phyloP scores from a whole-genome alignment of 805 yeast species.

The Candida dajiaensis region DNA sequence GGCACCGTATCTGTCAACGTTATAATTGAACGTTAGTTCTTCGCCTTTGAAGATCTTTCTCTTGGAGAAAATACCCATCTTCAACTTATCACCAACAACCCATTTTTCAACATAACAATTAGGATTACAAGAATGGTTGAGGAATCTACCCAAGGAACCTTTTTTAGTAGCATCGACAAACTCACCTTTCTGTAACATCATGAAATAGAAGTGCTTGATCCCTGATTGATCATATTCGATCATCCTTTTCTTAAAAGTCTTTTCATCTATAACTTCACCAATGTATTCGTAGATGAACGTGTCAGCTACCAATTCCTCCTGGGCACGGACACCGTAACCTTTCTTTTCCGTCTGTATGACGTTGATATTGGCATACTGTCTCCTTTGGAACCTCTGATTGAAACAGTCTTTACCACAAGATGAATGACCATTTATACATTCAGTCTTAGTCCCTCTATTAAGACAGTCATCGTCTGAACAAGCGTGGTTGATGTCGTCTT shows the following conservation, averaged over 20 bases:
- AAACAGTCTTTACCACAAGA: constrained; percentile 74
- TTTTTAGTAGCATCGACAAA: constrained; percentile 90
- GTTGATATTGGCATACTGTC: constrained; percentile 67
- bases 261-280: constrained; percentile 89
- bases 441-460: constrained; percentile 86
- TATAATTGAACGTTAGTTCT: constrained; percentile 78
- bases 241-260: constrained; percentile 68
- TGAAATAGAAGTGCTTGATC: constrained; percentile 82
- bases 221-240: constrained; percentile 62
- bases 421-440: constrained; percentile 69
- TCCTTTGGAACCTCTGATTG: constrained; percentile 83
- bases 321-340: constrained; percentile 87
- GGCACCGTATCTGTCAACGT: constrained; percentile 95
- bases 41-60: constrained; percentile 69
- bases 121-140: constrained; percentile 93
- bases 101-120: constrained; percentile 95
- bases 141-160: constrained; percentile 87
- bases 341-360: constrained; percentile 79
- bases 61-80: constrained; percentile 94
- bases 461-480: constrained; percentile 91
- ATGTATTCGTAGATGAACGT: constrained; percentile 86
- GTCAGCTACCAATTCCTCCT: constrained; percentile 47
- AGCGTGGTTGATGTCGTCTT: constrained; percentile 46
- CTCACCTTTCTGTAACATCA: constrained; percentile 91
- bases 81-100: constrained; percentile 85